Evolutionary conservation across 169 alveolate species (phyloP).

Genomic region (Plasmodium chabaudi): DNA sequence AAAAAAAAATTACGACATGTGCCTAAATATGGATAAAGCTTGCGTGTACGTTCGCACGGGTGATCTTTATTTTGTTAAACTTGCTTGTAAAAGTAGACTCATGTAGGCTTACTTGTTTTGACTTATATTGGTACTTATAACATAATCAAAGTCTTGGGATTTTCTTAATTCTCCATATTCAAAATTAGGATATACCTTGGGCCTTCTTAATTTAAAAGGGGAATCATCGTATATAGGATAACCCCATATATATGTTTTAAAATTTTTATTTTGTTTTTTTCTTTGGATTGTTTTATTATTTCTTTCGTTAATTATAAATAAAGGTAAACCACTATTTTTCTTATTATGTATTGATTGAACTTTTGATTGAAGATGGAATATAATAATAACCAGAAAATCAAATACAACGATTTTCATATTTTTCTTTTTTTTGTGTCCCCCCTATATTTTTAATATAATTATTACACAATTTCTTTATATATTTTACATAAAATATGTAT

Average conservation of each 20-base stretch:
- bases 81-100: neutral
- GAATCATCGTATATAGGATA: constrained; percentile 80
- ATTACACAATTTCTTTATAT: too few species aligned
- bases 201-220: constrained; percentile 77
- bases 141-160: constrained; percentile 77
- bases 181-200: constrained; percentile 73
- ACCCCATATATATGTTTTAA: constrained; percentile 72
- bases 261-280: neutral
- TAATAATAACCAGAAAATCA: constrained; percentile 5
- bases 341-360: constrained; percentile 10
- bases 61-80: neutral
- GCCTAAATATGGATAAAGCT: neutral
- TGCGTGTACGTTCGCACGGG: neutral
- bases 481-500: too few species aligned
- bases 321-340: constrained; percentile 6
- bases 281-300: neutral
- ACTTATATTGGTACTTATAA: constrained; percentile 66
- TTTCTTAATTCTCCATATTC: constrained; percentile 78
- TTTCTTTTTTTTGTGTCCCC: neutral
- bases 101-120: constrained; percentile 57
- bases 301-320: neutral
- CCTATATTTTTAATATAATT: too few species aligned
- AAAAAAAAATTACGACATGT: constrained; percentile 15
- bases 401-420: constrained; percentile 29
- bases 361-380: constrained; percentile 11